Base-by-base conservation (phyloP, 192 early-diverging fungal genomes). In the Geosiphon pyriformis region DNA sequence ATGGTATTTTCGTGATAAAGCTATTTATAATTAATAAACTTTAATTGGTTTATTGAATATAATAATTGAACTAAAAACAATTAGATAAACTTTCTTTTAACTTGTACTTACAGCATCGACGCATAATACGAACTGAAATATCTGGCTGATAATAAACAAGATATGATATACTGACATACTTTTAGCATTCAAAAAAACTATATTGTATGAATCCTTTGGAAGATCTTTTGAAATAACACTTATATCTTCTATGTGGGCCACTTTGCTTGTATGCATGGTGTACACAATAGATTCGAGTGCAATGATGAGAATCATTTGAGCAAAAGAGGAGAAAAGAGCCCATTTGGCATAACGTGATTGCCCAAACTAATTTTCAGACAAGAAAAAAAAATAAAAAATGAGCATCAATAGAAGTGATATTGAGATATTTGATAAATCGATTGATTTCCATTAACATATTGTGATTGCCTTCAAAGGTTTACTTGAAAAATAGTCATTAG, bases 1-100 rank as follows among this genome's bases (percentile, higher is more conserved):
- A 96, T 94, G 23, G 93, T 94, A 78, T 96, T 96, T 73, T 94
- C 84, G 76, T 93, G 86, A 63, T 83, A 89, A 52, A 96, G 86
- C 83, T 91, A 67, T 47, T 29, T 3, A 10, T 35, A 25, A 37
- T 18, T 12, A 35, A 42, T 3, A 26, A 10, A 25, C 27, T 0
- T 37, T 58, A 23, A 32, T 12, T 25, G 46, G 7, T 55, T 56
- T 67, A 4, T 15, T 56, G 10, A 15, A 18, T 31, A 4, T 56
- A 1, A 1, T 26, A 23, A 17, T 25, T 4, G 3, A 59, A 34
- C 25, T 47, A 30, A 18, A 20, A 10, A 58, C 18, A 42, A 57
- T n/a, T n/a, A n/a, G n/a, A n/a, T n/a, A n/a, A n/a, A n/a, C n/a
- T n/a, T n/a, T n/a, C n/a, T n/a, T n/a, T n/a, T n/a, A n/a, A n/a